phyloP scores from a whole-genome alignment of 108 stramenopile species.

The Pseudonitzschia pungens region DNA sequence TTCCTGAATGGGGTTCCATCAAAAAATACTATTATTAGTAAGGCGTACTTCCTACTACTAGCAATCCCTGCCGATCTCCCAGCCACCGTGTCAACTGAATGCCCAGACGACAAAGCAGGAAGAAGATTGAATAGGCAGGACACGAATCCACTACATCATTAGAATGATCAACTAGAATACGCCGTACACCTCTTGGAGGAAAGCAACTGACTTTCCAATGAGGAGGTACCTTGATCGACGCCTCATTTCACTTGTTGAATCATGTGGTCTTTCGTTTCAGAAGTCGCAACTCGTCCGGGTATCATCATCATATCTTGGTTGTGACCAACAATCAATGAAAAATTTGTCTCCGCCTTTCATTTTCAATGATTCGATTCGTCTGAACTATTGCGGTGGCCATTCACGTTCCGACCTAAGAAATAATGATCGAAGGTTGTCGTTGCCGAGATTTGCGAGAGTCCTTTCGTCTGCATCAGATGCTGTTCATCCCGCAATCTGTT shows the following conservation, averaged over 20 bases:
- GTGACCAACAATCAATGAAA: neutral
- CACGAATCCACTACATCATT: too few species aligned
- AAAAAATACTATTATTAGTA: too few species aligned
- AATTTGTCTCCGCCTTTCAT: too few species aligned
- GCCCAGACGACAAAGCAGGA: too few species aligned
- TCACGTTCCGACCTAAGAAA: neutral
- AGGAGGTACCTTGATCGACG: neutral
- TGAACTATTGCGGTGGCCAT: too few species aligned
- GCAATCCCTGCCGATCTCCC: too few species aligned
- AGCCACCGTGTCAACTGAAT: too few species aligned
- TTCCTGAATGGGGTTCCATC: too few species aligned
- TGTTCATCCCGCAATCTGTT: neutral
- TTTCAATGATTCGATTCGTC: neutral
- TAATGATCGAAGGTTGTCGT: neutral
- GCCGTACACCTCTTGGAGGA: neutral
- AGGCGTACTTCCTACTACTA: too few species aligned
- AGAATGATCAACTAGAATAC: neutral
- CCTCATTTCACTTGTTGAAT: neutral
- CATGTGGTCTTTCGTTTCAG: neutral
- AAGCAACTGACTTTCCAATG: neutral
- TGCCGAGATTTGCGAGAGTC: neutral
- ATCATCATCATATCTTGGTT: neutral
- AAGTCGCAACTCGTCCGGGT: neutral
- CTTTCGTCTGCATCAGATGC: neutral
- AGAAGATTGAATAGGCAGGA: neutral